Base-by-base conservation (phyloP, 352 stramenopile genomes). In the Phytophthora foliorum region DNA sequence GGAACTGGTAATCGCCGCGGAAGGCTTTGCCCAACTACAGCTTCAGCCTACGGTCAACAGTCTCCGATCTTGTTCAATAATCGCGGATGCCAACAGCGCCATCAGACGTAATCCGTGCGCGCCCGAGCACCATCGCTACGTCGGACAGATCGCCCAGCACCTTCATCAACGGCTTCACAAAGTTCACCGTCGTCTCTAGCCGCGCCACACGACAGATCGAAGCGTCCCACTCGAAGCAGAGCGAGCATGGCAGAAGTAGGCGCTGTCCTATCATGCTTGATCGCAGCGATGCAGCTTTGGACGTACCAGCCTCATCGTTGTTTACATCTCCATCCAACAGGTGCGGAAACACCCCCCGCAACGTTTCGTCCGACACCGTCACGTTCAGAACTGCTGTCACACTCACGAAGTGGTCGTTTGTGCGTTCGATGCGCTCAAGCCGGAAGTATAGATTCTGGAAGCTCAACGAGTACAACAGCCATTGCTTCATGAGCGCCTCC, bases 381-480 rank as follows among this genome's bases (percentile, higher is more conserved):
- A 65, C 41, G 10, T 42, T 65, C n/a, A 75, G 27, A 14, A 24
- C 29, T 8, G 57, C 58, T 3, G 17, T 21, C 36, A 44, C 64
- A 39, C 32, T 61, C 19, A 73, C 39, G 22, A 77, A 67, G 5
- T 42, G 38, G 25, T 62, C 53, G 17, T 16, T 62, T 7, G 29
- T 38, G 6, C 53, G 56, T 6, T 66, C 63, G 39, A 86, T 69
- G 11, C 36, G 7, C 25, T 74, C 38, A 13, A 78, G 29, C 32
- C 78, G 63, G 36, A 81, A 67, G 41, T 72, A 67, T 6, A 82
- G 27, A 29, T 54, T 73, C 32, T 69, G 59, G 42, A 74, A 75
- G 24, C 27, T 72, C 2, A 44, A 29, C 36, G 69, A 71, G 41
- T 74, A 76, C 16, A 45, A 36, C 19, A 55, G 50, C 68, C 69